Base-by-base conservation (phyloP, 2,329 filamentous ascomycete species). In the Shiraia sp. region DNA sequence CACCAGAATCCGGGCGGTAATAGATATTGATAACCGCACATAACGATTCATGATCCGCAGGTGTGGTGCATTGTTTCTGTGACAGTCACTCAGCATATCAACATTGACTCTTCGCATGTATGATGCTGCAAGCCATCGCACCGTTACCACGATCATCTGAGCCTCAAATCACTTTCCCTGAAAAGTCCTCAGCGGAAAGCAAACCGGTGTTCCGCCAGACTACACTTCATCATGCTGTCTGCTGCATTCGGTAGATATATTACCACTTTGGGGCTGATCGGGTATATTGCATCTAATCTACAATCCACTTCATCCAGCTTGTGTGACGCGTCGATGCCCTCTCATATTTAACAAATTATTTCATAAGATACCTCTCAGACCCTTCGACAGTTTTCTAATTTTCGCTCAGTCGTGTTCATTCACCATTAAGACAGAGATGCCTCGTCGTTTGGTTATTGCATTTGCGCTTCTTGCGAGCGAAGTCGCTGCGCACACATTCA, bases 401-500 rank as follows among this genome's bases (percentile, higher is more conserved):
- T 3, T 30, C 10, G 19, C 28, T n/a, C n/a, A n/a, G n/a, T n/a
- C n/a, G 14, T 29, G 22, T 23, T 26, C 10, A 13, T 36, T 23
- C 7, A 9, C 24, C 13, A 1, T 35, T 8, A 4, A 28, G n/a
- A 10, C 10, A 31, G 39, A n/a, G 33, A 57, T 61, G 54, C 34
- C 42, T 32, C 28, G 16, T 10, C 30, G 40, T 17, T 35, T 45
- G 7, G 32, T 48, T 3, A 34, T 61, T 27, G 13, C 55, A 12
- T 23, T 57, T 14, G 42, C 49, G 15, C 49, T 63, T 25, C 45
- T 61, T 22, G 38, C 51, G 7, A 36, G 49, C 9, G 50, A 58
- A 31, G 48, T 50, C 6, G 37, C 28, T 34, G 59, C 59, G 13
- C 61, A 65, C 38, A 62, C 58, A 2, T 63, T 57, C 45, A 62